Percentiles rank a stretch among this genome's conserved stretches.
Conservation (phyloP, 352 stramenopile species). For the Phytopythium sindhum region DNA sequence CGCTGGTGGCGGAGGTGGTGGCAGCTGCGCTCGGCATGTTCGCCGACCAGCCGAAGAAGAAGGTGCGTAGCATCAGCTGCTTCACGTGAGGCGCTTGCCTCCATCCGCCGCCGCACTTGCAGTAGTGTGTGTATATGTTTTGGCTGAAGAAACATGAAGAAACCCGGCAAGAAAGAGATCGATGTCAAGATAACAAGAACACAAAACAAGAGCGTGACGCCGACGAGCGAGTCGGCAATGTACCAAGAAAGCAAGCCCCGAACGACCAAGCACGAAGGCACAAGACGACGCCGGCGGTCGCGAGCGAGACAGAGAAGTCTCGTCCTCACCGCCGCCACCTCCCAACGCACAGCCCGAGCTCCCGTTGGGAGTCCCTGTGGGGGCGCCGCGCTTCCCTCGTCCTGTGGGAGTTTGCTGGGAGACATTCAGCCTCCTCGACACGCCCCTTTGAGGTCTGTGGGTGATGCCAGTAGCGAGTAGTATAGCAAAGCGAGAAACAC, state of each 20-base stretch:
- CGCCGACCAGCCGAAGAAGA: conserved; percentile 71
- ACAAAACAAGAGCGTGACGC: conserved; percentile 18
- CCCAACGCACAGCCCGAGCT: neutral
- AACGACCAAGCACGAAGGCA: conserved; percentile 11
- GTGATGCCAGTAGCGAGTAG: neutral
- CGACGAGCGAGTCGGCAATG: conserved; percentile 2
- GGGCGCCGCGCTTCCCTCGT: neutral
- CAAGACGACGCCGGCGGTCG: conserved; percentile 6
- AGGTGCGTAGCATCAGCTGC: conserved; percentile 86
- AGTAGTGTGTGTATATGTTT: conserved; percentile 41
- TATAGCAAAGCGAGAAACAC: neutral
- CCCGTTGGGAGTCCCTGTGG: neutral
- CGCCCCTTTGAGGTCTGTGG: neutral
- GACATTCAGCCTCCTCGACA: neutral
- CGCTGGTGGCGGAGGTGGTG: conserved; percentile 49
- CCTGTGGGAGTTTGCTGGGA: neutral
- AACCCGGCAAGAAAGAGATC: conserved; percentile 6
- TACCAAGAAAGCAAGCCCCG: neutral
- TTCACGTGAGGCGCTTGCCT: conserved; percentile 50
- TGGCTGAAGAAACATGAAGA: conserved; percentile 48
- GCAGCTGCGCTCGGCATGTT: conserved; percentile 43
- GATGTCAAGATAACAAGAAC: conserved; percentile 25
- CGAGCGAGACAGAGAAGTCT: neutral
- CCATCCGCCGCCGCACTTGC: neutral
- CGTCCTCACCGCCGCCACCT: neutral